phyloP scores from a whole-genome alignment of 2,329 filamentous ascomycete genomes.

The Stylonectria norvegica region DNA sequence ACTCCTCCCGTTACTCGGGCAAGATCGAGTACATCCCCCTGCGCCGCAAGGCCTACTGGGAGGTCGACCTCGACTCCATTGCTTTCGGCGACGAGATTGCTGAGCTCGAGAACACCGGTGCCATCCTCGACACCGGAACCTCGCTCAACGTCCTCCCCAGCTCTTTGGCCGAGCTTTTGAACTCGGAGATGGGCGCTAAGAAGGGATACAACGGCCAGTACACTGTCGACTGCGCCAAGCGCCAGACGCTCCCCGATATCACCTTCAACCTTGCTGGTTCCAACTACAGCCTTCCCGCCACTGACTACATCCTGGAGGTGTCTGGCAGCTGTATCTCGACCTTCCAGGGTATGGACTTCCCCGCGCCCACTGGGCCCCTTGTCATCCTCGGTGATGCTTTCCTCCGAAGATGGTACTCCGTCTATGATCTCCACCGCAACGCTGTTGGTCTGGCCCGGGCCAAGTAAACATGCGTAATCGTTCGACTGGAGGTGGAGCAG shows the following conservation, averaged over 20 bases:
- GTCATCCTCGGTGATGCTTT: constrained; percentile 91
- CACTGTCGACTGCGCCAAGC: constrained; percentile 83
- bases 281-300: constrained; percentile 85
- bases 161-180: constrained; percentile 90
- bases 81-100: constrained; percentile 81
- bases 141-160: constrained; percentile 93
- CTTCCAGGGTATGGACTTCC: constrained; percentile 95
- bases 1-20: constrained; percentile 76
- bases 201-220: constrained; percentile 98
- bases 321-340: constrained; percentile 94
- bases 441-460: constrained; percentile 86
- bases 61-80: constrained; percentile 93
- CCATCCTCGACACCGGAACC: constrained; percentile 96
- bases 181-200: constrained; percentile 96
- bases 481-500: no score
- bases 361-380: constrained; percentile 82
- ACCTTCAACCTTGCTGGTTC: constrained; percentile 87
- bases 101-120: constrained; percentile 89
- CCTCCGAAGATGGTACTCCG: constrained; percentile 85
- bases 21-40: constrained; percentile 91
- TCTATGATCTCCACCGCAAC: constrained; percentile 90
- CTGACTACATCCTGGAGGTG: constrained; percentile 94
- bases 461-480: constrained; percentile 47
- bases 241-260: constrained; percentile 80
- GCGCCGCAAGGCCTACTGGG: constrained; percentile 99